Conservation (phyloP, 257 asterid genomes). For the Lithospermum erythrorhizon region DNA sequence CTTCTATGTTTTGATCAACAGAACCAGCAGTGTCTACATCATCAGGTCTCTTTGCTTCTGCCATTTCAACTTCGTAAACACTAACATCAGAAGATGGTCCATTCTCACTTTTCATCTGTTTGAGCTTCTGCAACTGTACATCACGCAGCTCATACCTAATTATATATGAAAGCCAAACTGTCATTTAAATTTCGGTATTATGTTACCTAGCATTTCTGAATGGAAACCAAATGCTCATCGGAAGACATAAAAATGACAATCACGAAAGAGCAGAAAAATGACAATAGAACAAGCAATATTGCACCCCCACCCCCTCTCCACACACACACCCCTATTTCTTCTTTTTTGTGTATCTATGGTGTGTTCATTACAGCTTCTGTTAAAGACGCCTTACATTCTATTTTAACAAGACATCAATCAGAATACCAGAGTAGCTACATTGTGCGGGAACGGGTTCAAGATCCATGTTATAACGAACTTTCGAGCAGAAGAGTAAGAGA, state of each 20-base stretch:
- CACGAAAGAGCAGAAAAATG: neutral
- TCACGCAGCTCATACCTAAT: slow-evolving; percentile 71
- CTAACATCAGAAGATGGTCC: slow-evolving; percentile 27
- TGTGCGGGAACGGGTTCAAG: neutral
- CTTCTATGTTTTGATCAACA: slow-evolving; percentile 14
- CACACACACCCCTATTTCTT: too few relatives aligned
- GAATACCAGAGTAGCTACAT: neutral
- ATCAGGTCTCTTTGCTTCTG: slow-evolving; percentile 45
- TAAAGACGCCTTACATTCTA: too few relatives aligned
- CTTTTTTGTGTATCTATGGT: too few relatives aligned
- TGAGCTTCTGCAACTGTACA: slow-evolving; percentile 49
- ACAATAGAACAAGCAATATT: too few relatives aligned
- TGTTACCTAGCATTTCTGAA: neutral
- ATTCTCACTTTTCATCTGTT: slow-evolving; percentile 33
- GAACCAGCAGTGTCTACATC: slow-evolving; percentile 25
- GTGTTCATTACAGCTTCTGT: neutral
- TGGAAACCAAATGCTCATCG: too few relatives aligned
- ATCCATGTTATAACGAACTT: slow-evolving; percentile 11
- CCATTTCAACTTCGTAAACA: slow-evolving; percentile 78
- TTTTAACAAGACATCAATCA: too few relatives aligned
- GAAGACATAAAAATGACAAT: neutral
- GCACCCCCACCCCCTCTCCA: too few relatives aligned
- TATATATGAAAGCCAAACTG: slow-evolving; percentile 16
- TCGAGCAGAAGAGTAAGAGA: slow-evolving; percentile 11
- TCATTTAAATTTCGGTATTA: neutral